Evolutionary conservation across 108 stramenopile genomes (phyloP).

Genomic region (Fistulifera solaris): DNA sequence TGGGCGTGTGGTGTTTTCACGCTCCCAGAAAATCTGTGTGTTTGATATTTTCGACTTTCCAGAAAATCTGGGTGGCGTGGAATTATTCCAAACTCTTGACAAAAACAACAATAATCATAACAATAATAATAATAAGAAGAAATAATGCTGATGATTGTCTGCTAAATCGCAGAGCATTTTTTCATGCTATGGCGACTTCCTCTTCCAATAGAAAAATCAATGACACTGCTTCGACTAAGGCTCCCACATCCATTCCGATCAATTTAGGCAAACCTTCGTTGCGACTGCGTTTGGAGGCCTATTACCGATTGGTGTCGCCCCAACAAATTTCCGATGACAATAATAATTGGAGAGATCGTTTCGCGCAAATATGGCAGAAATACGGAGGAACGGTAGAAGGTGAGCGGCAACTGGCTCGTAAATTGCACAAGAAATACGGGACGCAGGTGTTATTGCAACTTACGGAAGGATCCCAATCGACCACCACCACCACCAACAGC

Average conservation of each 20-base stretch:
- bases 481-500: background rate
- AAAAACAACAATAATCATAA: too few species aligned
- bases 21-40: too few species aligned
- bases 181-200: too few species aligned
- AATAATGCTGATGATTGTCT: too few species aligned
- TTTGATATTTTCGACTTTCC: too few species aligned
- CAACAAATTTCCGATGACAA: conserved; percentile 33
- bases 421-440: conserved; percentile 75
- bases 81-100: too few species aligned
- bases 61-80: too few species aligned
- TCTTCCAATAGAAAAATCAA: too few species aligned
- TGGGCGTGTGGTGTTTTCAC: too few species aligned
- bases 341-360: conserved; percentile 46
- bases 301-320: conserved; percentile 71
- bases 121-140: too few species aligned
- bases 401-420: conserved; percentile 48
- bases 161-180: too few species aligned
- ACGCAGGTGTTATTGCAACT: conserved; percentile 40
- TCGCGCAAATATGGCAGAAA: conserved; percentile 65
- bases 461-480: conserved; percentile 20
- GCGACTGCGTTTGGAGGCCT: conserved; percentile 68
- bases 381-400: conserved; percentile 68
- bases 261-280: conserved; percentile 61
- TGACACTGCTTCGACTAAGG: too few species aligned
- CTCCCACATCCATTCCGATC: conserved; percentile 21